Evolutionary conservation across 306 rosid genomes (phyloP).

Genomic region (Rosa chinensis): DNA sequence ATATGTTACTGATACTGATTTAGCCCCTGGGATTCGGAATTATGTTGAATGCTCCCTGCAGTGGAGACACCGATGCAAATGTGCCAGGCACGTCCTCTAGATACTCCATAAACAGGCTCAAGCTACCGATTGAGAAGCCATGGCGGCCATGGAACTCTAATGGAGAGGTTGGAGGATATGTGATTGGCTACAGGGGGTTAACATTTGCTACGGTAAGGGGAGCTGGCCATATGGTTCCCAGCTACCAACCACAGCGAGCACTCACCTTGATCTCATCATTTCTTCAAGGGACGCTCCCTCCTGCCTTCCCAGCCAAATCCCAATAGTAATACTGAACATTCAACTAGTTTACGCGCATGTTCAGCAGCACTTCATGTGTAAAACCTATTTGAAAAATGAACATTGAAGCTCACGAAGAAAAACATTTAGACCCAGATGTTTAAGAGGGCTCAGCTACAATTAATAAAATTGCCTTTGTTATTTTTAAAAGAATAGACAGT

Average conservation of each 20-base stretch:
- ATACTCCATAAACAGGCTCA: constrained; percentile 30
- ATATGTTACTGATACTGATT: not conserved
- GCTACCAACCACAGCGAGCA: constrained; percentile 52
- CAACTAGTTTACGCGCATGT: not conserved
- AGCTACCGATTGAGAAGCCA: constrained; percentile 26
- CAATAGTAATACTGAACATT: not conserved
- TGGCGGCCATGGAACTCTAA: constrained; percentile 58
- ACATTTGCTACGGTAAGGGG: constrained; percentile 51
- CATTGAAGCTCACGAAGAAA: not conserved
- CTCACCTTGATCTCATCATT: constrained; percentile 51
- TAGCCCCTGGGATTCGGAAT: not conserved
- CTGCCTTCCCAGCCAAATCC: constrained; percentile 14
- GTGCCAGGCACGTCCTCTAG: constrained; percentile 37
- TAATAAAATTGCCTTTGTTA: too few relatives aligned
- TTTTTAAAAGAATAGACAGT: not conserved
- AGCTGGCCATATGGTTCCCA: constrained; percentile 67
- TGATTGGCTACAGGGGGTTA: constrained; percentile 51
- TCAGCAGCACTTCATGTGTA: not conserved
- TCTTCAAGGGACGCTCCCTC: constrained; percentile 39
- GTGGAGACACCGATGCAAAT: constrained; percentile 55
- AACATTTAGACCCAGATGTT: not conserved
- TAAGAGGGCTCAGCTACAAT: not conserved
- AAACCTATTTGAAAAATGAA: not conserved
- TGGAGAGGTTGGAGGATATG: constrained; percentile 63
- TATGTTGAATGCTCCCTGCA: constrained; percentile 7